These are phyloP conservation scores for Metschnikowia arizonensis DNA, from an alignment of 805 yeast species.

Conservation along the genomic window DNA sequence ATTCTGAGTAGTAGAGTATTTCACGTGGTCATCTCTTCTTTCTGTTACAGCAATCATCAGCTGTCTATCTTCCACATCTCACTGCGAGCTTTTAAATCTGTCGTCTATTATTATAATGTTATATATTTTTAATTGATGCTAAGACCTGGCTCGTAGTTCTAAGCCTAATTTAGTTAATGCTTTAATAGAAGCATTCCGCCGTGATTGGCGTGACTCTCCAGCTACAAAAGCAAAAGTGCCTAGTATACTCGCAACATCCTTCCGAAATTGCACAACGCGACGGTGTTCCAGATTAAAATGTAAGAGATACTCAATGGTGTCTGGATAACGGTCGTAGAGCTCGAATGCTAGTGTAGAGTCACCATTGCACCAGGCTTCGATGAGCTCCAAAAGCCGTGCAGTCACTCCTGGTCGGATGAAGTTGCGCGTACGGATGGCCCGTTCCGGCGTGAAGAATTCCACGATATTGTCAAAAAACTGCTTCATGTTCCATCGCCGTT, in stretches of 20 bases:
- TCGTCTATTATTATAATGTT: no score
- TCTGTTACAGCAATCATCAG: no score
- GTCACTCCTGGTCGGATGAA: slow-evolving; percentile 21
- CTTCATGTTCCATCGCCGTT: slow-evolving; percentile 11
- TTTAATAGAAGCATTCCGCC: slow-evolving; percentile 23
- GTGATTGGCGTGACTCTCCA: slow-evolving; percentile 20
- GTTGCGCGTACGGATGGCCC: slow-evolving; percentile 21
- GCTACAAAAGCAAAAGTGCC: slow-evolving; percentile 8
- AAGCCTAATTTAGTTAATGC: slow-evolving; percentile 18
- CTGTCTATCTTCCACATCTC: no score
- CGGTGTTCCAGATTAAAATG: slow-evolving; percentile 19
- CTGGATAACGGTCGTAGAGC: slow-evolving; percentile 33
- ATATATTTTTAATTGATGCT: no score
- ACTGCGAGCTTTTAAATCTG: no score
- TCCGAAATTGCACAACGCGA: slow-evolving; percentile 22
- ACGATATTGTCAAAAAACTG: slow-evolving; percentile 23
- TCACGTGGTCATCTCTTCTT: no score
- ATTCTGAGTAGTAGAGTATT: no score
- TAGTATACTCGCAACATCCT: slow-evolving; percentile 19
- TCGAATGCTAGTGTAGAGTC: slow-evolving; percentile 21
- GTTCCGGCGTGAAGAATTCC: slow-evolving; percentile 31
- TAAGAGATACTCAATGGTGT: slow-evolving; percentile 29
- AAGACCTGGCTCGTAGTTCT: not conserved
- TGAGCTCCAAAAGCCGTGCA: slow-evolving; percentile 15
- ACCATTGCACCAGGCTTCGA: slow-evolving; percentile 18